These are phyloP conservation scores for Penicillium psychrofluorescens DNA, from an alignment of 495 filamentous ascomycete species.

Conservation along the genomic window DNA sequence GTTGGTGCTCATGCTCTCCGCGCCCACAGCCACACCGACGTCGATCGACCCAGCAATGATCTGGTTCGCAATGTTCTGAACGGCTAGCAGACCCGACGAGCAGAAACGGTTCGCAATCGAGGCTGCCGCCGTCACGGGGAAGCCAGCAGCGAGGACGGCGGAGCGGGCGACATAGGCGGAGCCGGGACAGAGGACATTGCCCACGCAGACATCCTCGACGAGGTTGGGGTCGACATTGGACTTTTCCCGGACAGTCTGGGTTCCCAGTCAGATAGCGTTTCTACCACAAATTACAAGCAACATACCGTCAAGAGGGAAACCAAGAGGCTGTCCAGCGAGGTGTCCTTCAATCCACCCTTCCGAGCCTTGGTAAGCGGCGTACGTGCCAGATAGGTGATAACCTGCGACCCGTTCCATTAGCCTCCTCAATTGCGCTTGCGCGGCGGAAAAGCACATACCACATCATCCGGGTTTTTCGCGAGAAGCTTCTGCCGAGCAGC, in stretches of 20 bases:
- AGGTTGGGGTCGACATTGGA: constrained; percentile 75
- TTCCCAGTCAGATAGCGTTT: background rate
- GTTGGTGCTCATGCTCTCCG: constrained; percentile 78
- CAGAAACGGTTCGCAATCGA: constrained; percentile 89
- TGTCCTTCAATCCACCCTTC: constrained; percentile 91
- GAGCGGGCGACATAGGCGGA: constrained; percentile 82
- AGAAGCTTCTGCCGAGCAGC: constrained; percentile 27
- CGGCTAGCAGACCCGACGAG: constrained; percentile 86
- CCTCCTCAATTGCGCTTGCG: no score
- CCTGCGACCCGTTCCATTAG: constrained; percentile 26
- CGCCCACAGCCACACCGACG: constrained; percentile 78
- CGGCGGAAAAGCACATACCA: constrained; percentile 23
- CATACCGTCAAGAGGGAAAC: constrained; percentile 69
- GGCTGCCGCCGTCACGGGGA: constrained; percentile 76
- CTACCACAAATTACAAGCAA: constrained; percentile 9
- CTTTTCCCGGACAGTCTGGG: constrained; percentile 52
- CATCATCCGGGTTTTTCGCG: constrained; percentile 36
- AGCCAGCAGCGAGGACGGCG: constrained; percentile 81
- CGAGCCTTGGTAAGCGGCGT: constrained; percentile 72
- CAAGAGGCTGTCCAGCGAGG: constrained; percentile 71
- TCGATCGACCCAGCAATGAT: constrained; percentile 78
- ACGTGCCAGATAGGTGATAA: constrained; percentile 77
- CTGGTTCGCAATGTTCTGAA: constrained; percentile 87
- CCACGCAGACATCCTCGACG: constrained; percentile 87
- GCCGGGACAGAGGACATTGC: constrained; percentile 58